These are phyloP conservation scores for Erythrophleum ivorense DNA, from an alignment of 331 rosid genomes.

Conservation along the genomic window DNA sequence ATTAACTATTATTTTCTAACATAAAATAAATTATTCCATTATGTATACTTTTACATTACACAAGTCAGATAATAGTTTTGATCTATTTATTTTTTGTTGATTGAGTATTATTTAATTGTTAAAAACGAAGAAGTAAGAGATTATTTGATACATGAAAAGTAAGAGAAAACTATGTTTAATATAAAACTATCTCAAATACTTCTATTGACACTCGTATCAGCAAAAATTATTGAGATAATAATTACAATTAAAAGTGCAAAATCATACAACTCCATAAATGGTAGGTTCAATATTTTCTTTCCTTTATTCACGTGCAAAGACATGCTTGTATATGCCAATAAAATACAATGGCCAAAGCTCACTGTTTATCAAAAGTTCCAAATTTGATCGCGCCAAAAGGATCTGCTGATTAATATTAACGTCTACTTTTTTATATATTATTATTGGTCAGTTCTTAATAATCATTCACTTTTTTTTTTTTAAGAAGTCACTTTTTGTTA, in stretches of 20 bases:
- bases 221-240: not conserved
- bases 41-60: no score
- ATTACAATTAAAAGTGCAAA: not conserved
- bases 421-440: not conserved
- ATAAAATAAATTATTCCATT: no score
- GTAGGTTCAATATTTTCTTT: not conserved
- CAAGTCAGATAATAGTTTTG: no score
- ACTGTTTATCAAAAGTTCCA: not conserved
- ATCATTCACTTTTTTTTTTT: not conserved
- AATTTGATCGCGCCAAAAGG: no score
- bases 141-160: no score
- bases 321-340: not conserved
- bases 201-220: not conserved
- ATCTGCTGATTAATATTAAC: not conserved
- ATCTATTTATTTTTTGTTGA: no score
- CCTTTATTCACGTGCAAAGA: not conserved
- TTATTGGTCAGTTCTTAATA: not conserved
- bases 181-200: not conserved
- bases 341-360: not conserved
- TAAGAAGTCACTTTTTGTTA: not conserved
- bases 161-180: no score
- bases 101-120: no score
- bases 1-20: no score
- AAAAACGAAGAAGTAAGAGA: no score
- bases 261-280: not conserved